Base-by-base conservation (phyloP, 768 basidiomycete genomes). In the Favolaschia claudopus region DNA sequence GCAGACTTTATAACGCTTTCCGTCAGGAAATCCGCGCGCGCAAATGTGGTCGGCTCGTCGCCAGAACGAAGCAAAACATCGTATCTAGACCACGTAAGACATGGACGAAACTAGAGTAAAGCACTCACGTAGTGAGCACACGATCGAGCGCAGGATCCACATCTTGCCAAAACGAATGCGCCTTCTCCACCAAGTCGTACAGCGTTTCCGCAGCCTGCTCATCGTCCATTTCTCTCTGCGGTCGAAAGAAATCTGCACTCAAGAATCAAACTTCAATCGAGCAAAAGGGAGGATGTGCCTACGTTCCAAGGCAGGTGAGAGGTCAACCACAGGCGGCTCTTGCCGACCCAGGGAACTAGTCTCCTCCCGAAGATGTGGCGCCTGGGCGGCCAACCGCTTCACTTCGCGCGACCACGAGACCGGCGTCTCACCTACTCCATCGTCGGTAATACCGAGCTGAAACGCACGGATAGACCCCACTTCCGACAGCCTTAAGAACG, bases 21-120 rank as follows among this genome's bases (percentile, higher is more conserved):
- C 0, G 86, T 78, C 19, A 92, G 71, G 63, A 92, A 89, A 66
- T 87, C 84, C 2, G 86, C 77, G 48, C 84, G 75, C 1, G 79
- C 77, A 5, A 74, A 55, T 24, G 74, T 58, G 13, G 51, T 36
- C 1, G 84, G 83, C 59, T 85, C 83, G 12, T 79, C 76, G 10
- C 83, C 83, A 19, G 84, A 74, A 29, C 81, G 78, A 62, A 87
- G 83, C 3, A 83, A 77, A 24, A 89, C 69, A 67, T 94, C 92
- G 58, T 81, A 85, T 14, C 92, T 92, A 56, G 24, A 47, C n/a
- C 19, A 19, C 29, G 17, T 29, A 19, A 31, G 48, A 55, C n/a
- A 55, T 57, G n/a, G 45, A 50, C 9, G 28, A n/a, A 7, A 42
- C 20, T 20, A 28, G 4, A 25, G 45, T 44, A 29, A 36, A 36